Evolutionary conservation across 2,329 filamentous ascomycete species (phyloP), one percentile per base, ranked within the genome.

Genomic region (Epichloe sylvatica): DNA sequence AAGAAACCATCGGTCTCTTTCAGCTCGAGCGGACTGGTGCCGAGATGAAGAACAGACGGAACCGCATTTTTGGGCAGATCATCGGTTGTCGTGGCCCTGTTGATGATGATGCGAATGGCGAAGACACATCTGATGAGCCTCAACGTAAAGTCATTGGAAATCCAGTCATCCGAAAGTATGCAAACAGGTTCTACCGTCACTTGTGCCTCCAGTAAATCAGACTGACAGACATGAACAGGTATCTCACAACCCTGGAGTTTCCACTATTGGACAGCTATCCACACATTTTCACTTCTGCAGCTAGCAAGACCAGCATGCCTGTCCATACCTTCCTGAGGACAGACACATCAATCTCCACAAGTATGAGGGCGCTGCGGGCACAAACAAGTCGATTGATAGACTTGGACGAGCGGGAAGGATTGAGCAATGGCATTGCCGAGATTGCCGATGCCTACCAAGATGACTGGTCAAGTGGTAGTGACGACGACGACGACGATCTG

Each of bases 371-470:
- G 2, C 67, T 94, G 30, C 80, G 85, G 56, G 69, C 74, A 21
- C 72, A 84, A 12, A 80, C 84, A 12, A 68, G 76, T 15, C 76
- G 81, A 53, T 73, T 78, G 11, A 72, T 90, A 15, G 72, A 74
- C 0, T 58, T 91, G 3, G 87, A 94, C 52, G 90, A 97, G 60
- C 77, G 91, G 40, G 92, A 98, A 66, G 73, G 74, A 2, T 71
- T 97, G n/a, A 78, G 80, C 43, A 92, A 94, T 60, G 81, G 84
- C 12, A 71, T 98, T 38, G 81, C 84, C 23, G 83, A 86, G 52
- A 81, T 97, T 59, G 83, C 84, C 1, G 90, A 95, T 60, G 86
- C 86, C 52, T 97, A 96, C 63, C 81, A 87, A 57, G 86, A 92
- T 53, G 88, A 88, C 1, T 95, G 87, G 86, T 81, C 80, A 12